A percentile compares a stretch with the other conserved stretches of the same genome.
These are phyloP conservation scores for Cryptococcus sp. DNA, from an alignment of 1,284 basidiomycete species.

Conservation along the genomic window DNA sequence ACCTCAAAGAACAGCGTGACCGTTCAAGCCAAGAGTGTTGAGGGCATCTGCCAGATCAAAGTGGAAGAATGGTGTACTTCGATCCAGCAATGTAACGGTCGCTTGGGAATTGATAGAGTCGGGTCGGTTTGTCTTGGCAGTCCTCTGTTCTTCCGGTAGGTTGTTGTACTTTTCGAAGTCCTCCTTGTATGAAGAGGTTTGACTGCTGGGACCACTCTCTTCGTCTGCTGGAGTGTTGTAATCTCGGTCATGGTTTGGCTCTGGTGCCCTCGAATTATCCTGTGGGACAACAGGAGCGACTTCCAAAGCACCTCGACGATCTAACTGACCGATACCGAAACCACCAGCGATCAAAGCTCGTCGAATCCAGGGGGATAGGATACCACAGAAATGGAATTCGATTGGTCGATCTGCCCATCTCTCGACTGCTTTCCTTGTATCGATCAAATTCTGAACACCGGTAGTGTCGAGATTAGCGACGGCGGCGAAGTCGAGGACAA, in stretches of 20 bases:
- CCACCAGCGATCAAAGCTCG: constrained; percentile 82
- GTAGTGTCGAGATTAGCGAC: constrained; percentile 65
- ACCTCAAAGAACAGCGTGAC: too few species aligned
- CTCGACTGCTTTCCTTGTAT: constrained; percentile 80
- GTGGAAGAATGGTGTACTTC: constrained; percentile 48
- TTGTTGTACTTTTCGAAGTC: constrained; percentile 13
- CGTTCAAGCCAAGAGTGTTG: constrained; percentile 24
- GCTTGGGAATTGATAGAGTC: constrained; percentile 9
- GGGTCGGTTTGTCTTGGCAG: not conserved
- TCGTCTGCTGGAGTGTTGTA: constrained; percentile 15
- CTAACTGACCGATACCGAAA: constrained; percentile 57
- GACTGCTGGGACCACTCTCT: constrained; percentile 10
- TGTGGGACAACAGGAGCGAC: constrained; percentile 66
- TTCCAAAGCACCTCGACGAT: constrained; percentile 55
- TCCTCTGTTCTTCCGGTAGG: constrained; percentile 1
- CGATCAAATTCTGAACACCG: constrained; percentile 83
- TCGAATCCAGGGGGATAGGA: constrained; percentile 91
- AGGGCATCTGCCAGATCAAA: constrained; percentile 47
- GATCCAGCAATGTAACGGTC: constrained; percentile 32
- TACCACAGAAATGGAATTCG: constrained; percentile 59
- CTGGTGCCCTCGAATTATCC: constrained; percentile 20
- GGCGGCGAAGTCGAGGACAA: constrained; percentile 86
- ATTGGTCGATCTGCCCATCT: constrained; percentile 76
- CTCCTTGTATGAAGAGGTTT: not conserved
- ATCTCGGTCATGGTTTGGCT: constrained; percentile 2